These are phyloP conservation scores for Fusarium sp. DNA, from an alignment of 2,329 filamentous ascomycete genomes.

Conservation along the genomic window DNA sequence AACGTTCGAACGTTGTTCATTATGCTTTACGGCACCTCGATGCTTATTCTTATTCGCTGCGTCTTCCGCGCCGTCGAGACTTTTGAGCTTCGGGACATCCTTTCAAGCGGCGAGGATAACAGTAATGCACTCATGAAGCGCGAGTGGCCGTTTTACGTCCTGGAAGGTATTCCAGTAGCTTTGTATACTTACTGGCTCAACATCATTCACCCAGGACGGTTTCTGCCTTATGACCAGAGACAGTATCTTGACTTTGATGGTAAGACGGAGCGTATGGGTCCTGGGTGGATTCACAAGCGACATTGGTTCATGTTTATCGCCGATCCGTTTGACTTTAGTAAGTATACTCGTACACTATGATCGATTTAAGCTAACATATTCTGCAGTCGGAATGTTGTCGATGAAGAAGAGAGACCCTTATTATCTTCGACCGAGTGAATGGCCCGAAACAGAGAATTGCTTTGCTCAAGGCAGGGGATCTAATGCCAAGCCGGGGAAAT, in stretches of 20 bases:
- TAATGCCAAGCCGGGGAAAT: slow-evolving; percentile 24
- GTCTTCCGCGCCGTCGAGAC: slow-evolving; percentile 43
- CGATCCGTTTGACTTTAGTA: slow-evolving; percentile 40
- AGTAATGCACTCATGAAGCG: slow-evolving; percentile 50
- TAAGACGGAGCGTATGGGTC: slow-evolving; percentile 47
- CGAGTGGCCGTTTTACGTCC: slow-evolving; percentile 60
- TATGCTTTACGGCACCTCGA: slow-evolving; percentile 45
- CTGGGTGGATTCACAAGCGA: slow-evolving; percentile 43
- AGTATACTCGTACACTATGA: neutral
- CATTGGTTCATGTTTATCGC: slow-evolving; percentile 28
- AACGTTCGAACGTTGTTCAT: slow-evolving; percentile 42
- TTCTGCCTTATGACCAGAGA: slow-evolving; percentile 52
- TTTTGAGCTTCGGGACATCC: slow-evolving; percentile 33
- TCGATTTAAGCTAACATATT: neutral
- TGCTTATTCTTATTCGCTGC: slow-evolving; percentile 41
- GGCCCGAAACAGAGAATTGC: slow-evolving; percentile 32
- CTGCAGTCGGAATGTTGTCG: slow-evolving; percentile 36
- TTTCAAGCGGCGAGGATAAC: slow-evolving; percentile 24
- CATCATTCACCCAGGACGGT: slow-evolving; percentile 55
- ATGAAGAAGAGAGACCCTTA: slow-evolving; percentile 40
- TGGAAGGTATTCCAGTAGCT: slow-evolving; percentile 58
- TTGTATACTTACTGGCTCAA: slow-evolving; percentile 58
- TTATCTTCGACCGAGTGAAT: slow-evolving; percentile 37
- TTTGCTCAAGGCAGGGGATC: slow-evolving; percentile 42
- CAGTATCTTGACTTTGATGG: slow-evolving; percentile 56